Conservation (phyloP, 371 early-diverging fungal species). For the Lichtheimia corymbifera region DNA sequence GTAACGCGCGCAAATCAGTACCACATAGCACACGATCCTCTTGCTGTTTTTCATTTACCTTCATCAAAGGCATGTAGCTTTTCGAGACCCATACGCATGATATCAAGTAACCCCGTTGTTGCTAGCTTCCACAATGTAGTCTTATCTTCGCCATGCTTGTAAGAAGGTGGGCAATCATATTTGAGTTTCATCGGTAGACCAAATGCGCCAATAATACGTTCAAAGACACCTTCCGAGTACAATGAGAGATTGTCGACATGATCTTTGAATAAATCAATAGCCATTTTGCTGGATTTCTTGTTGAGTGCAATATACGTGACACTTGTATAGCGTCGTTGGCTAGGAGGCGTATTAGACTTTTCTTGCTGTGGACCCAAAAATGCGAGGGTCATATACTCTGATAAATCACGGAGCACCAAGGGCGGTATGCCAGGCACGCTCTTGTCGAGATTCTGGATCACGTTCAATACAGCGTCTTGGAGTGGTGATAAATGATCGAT, state of each 20-base stretch:
- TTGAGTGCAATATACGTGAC: slow-evolving; percentile 77
- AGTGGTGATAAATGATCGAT: slow-evolving; percentile 56
- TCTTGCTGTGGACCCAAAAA: slow-evolving; percentile 44
- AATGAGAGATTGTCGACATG: slow-evolving; percentile 52
- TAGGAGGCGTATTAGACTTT: slow-evolving; percentile 29
- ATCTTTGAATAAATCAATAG: slow-evolving; percentile 58
- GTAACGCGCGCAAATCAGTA: not conserved
- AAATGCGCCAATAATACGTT: slow-evolving; percentile 61
- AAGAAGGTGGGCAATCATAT: slow-evolving; percentile 77
- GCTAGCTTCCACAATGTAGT: slow-evolving; percentile 79
- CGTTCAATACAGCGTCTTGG: slow-evolving; percentile 61
- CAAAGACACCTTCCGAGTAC: slow-evolving; percentile 72
- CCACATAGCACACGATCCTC: slow-evolving; percentile 14
- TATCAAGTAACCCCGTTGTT: slow-evolving; percentile 65
- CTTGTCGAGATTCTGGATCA: slow-evolving; percentile 44
- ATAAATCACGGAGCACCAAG: slow-evolving; percentile 43
- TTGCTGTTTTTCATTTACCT: slow-evolving; percentile 35
- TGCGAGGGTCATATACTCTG: slow-evolving; percentile 56
- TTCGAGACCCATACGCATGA: slow-evolving; percentile 63
- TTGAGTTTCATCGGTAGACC: slow-evolving; percentile 76
- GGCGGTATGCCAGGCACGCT: slow-evolving; percentile 43
- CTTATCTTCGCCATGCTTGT: slow-evolving; percentile 67
- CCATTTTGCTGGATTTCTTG: slow-evolving; percentile 61
- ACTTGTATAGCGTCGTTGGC: slow-evolving; percentile 45
- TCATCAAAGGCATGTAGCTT: slow-evolving; percentile 57